A percentile compares a stretch with the other conserved stretches of the same genome.
Evolutionary conservation across 257 asterid genomes (phyloP).

Genomic region (Ligustrum vulgare): DNA sequence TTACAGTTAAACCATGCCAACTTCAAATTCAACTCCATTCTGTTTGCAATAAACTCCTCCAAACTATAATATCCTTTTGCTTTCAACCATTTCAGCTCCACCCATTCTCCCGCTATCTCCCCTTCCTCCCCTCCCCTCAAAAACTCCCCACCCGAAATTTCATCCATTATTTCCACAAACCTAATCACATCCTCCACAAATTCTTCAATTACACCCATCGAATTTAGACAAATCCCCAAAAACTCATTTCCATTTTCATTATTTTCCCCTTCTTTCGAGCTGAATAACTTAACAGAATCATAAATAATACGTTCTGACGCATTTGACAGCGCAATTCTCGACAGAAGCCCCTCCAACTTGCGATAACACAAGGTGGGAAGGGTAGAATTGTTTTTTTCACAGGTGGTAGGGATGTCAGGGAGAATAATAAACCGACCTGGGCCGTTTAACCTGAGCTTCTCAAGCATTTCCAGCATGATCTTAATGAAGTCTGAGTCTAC

Average conservation of each 20-base stretch:
- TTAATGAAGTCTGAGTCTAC: conserved; percentile 54
- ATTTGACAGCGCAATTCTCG: conserved; percentile 48
- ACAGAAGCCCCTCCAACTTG: conserved; percentile 64
- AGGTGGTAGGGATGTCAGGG: conserved; percentile 62
- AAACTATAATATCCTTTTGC: conserved; percentile 78
- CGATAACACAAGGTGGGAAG: conserved; percentile 84
- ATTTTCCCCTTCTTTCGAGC: conserved; percentile 71
- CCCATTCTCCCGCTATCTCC: conserved; percentile 69
- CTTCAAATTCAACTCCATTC: conserved; percentile 78
- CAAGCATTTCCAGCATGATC: conserved; percentile 65
- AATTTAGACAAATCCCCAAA: conserved; percentile 42
- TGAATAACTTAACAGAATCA: conserved; percentile 60
- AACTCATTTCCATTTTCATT: conserved; percentile 20
- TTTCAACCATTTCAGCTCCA: conserved; percentile 87
- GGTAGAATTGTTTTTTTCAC: conserved; percentile 33
- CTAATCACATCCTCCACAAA: conserved; percentile 54
- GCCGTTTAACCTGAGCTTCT: conserved; percentile 50
- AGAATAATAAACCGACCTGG: conserved; percentile 68
- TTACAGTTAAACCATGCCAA: conserved; percentile 78
- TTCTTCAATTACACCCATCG: conserved; percentile 57
- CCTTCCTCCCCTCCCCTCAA: conserved; percentile 72
- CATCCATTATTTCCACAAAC: conserved; percentile 65
- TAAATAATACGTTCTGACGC: conserved; percentile 47
- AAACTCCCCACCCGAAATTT: conserved; percentile 65
- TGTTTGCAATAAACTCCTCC: conserved; percentile 72